Conservation (phyloP, 164 flowering plant genomes). For the Akebia trifoliata region DNA sequence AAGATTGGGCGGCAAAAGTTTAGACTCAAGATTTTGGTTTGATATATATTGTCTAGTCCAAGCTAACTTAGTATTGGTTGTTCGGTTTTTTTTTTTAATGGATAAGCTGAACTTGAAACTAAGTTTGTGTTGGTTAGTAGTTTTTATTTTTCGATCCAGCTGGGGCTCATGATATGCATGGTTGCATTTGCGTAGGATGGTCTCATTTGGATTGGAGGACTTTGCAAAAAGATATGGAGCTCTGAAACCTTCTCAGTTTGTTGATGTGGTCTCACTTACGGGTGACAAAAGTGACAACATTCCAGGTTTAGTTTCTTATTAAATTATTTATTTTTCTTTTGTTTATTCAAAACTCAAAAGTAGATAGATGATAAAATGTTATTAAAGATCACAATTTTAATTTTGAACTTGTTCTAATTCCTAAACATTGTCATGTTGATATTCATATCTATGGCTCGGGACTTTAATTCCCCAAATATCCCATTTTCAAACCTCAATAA, state of each 20-base stretch:
- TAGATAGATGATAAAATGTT: background rate
- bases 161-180: constrained; percentile 2
- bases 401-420: background rate
- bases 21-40: background rate
- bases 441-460: background rate
- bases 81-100: too few relatives aligned
- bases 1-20: background rate
- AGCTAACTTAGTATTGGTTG: too few relatives aligned
- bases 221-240: constrained; percentile 73
- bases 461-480: background rate
- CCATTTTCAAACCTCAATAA: too few relatives aligned
- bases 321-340: background rate
- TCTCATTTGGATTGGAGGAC: constrained; percentile 89
- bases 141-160: background rate
- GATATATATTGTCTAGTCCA: background rate
- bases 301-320: constrained; percentile 54
- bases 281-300: constrained; percentile 89
- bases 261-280: constrained; percentile 69
- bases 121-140: too few relatives aligned
- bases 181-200: constrained; percentile 47
- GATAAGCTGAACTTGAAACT: too few relatives aligned
- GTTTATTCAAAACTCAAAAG: background rate
- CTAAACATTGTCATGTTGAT: background rate
- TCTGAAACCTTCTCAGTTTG: constrained; percentile 79
- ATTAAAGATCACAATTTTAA: background rate